Conservation (phyloP, 352 stramenopile genomes). For the Globisporangium middletonii region DNA sequence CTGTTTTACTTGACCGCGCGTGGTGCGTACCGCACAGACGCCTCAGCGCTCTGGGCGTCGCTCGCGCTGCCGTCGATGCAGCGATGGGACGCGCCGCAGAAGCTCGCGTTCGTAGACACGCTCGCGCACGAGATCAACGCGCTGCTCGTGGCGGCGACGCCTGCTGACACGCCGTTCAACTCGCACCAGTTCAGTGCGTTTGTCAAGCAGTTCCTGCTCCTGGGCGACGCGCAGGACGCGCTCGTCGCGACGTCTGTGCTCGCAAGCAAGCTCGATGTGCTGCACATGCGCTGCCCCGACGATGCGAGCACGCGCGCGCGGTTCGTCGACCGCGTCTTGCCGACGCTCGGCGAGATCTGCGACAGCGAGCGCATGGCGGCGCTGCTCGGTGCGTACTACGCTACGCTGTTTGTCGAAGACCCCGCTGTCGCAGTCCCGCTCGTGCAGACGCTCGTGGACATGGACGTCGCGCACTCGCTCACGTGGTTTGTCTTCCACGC, state of each 20-base stretch:
- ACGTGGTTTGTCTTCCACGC: constrained; percentile 72
- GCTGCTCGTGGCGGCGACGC: constrained; percentile 28
- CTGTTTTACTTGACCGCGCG: constrained; percentile 57
- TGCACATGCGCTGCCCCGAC: constrained; percentile 30
- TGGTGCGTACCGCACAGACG: constrained; percentile 44
- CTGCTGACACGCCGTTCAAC: constrained; percentile 29
- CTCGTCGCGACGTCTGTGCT: constrained; percentile 22
- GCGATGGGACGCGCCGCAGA: constrained; percentile 32
- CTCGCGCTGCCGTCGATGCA: constrained; percentile 29
- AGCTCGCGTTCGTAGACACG: constrained; percentile 33
- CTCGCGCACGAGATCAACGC: constrained; percentile 49
- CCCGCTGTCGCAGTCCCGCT: constrained; percentile 24
- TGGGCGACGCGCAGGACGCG: constrained; percentile 26
- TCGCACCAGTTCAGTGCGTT: constrained; percentile 44
- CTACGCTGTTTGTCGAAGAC: constrained; percentile 18
- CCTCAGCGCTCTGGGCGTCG: constrained; percentile 37
- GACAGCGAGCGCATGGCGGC: constrained; percentile 37
- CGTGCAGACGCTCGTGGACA: constrained; percentile 45
- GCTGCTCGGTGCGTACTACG: constrained; percentile 37
- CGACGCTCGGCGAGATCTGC: constrained; percentile 46
- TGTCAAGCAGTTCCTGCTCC: constrained; percentile 40
- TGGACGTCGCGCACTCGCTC: constrained; percentile 68
- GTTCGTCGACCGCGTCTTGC: constrained; percentile 51
- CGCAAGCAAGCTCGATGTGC: constrained; percentile 42
- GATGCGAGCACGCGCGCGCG: constrained; percentile 15